Percentiles rank a stretch among this genome's conserved stretches.
phyloP scores from a whole-genome alignment of 208 protist genomes.

The Novymonas esmeraldas region DNA sequence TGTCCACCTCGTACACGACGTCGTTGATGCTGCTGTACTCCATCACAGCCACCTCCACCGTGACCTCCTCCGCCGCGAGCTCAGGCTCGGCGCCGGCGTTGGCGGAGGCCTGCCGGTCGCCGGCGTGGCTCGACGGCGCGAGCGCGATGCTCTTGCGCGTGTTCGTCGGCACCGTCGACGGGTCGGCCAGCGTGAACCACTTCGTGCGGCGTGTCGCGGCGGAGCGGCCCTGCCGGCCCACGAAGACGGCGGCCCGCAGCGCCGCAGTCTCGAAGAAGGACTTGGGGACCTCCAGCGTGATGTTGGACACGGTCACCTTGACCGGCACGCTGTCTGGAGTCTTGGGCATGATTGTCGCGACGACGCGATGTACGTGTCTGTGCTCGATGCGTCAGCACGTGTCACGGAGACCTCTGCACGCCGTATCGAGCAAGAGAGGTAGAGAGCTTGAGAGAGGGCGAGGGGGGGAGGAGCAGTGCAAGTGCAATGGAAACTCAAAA shows the following conservation, averaged over 20 bases:
- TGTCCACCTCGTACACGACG: constrained; percentile 44
- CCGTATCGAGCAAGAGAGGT: too few relatives aligned
- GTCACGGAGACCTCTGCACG: too few relatives aligned
- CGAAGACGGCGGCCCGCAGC: constrained; percentile 34
- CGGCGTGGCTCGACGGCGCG: constrained; percentile 5
- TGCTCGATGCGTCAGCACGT: too few relatives aligned
- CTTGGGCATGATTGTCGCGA: constrained; percentile 44
- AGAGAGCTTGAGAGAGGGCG: background rate
- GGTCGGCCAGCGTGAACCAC: constrained; percentile 50
- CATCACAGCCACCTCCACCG: constrained; percentile 39
- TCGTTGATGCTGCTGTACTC: constrained; percentile 50
- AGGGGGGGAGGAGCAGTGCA: background rate
- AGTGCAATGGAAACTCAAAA: background rate
- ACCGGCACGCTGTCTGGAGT: constrained; percentile 35
- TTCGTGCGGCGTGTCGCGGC: constrained; percentile 49
- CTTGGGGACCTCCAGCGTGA: constrained; percentile 49
- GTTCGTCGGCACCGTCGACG: constrained; percentile 21
- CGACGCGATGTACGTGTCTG: too few relatives aligned
- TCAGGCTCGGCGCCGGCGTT: constrained; percentile 7
- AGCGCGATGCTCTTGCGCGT: constrained; percentile 23
- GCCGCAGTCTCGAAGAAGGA: constrained; percentile 29
- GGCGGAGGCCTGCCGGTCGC: constrained; percentile 6
- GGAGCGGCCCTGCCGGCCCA: constrained; percentile 40
- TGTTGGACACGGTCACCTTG: constrained; percentile 43
- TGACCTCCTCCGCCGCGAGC: constrained; percentile 12